phyloP scores from a whole-genome alignment of 1,284 basidiomycete species.

The Microbotryum lychnidis-dioicae region DNA sequence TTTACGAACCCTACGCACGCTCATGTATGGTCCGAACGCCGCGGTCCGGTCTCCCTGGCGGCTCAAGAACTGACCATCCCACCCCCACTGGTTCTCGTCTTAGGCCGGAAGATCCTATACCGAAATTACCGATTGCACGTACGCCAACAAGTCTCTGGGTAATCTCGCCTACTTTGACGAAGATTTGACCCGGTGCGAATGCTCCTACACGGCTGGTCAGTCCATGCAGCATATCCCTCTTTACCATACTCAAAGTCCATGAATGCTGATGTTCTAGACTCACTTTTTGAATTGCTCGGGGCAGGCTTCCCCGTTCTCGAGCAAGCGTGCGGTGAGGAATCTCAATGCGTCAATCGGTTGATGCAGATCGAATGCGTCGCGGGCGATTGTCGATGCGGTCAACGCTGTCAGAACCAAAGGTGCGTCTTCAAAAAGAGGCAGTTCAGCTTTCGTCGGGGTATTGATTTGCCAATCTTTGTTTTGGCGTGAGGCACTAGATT shows the following conservation, averaged over 20 bases:
- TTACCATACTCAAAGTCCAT: neutral
- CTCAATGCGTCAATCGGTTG: constrained; percentile 93
- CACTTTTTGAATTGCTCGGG: neutral
- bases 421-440: constrained; percentile 41
- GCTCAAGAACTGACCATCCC: neutral
- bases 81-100: neutral
- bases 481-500: constrained; percentile 51
- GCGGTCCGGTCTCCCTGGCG: neutral
- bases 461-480: too few species aligned
- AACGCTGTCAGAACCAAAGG: constrained; percentile 87
- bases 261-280: neutral
- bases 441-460: too few species aligned
- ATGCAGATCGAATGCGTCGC: constrained; percentile 92
- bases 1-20: neutral
- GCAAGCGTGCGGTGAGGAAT: constrained; percentile 74
- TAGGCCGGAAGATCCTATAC: constrained; percentile 63
- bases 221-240: constrained; percentile 30
- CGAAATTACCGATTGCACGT: constrained; percentile 68
- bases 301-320: constrained; percentile 50
- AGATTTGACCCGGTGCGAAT: constrained; percentile 91
- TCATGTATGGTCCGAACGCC: too few species aligned
- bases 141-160: constrained; percentile 81
- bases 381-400: constrained; percentile 75
- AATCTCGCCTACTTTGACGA: constrained; percentile 50
- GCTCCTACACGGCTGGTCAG: constrained; percentile 71